Conservation (phyloP, 1,284 basidiomycete genomes). For the Cystobasidium slooffiae region DNA sequence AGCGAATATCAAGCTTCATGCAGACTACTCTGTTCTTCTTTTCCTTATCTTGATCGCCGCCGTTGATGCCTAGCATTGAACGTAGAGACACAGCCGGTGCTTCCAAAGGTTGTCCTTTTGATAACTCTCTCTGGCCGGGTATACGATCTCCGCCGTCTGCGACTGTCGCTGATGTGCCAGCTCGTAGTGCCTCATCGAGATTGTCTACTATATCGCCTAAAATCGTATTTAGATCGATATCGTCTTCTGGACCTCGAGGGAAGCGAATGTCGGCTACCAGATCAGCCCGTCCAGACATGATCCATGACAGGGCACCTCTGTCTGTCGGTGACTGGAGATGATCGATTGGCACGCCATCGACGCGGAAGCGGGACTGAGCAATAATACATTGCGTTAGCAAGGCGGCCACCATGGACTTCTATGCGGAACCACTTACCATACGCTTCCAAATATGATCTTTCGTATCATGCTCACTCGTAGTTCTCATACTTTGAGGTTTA, state of each 20-base stretch:
- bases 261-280: constrained; percentile 98
- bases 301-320: constrained; percentile 90
- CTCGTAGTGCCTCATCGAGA: constrained; percentile 59
- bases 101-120: constrained; percentile 54
- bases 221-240: constrained; percentile 75
- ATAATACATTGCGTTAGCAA: no score
- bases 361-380: constrained; percentile 82
- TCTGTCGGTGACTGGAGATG: constrained; percentile 86
- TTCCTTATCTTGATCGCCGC: constrained; percentile 41
- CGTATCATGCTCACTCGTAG: constrained; percentile 80
- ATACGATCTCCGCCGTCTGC: constrained; percentile 30
- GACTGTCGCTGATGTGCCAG: constrained; percentile 8
- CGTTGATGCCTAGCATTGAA: constrained; percentile 44
- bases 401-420: no score
- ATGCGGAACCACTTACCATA: no score
- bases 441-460: constrained; percentile 81
- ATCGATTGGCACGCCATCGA: constrained; percentile 96
- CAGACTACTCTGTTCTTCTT: constrained; percentile 59
- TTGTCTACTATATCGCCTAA: constrained; percentile 89
- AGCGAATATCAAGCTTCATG: constrained; percentile 92
- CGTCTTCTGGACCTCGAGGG: constrained; percentile 76
- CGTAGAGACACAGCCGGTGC: constrained; percentile 43
- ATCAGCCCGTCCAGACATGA: constrained; percentile 93
- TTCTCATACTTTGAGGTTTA: constrained; percentile 92
- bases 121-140: constrained; percentile 43